Conservation (phyloP, 495 filamentous ascomycete genomes). For the Collariella sp. region DNA sequence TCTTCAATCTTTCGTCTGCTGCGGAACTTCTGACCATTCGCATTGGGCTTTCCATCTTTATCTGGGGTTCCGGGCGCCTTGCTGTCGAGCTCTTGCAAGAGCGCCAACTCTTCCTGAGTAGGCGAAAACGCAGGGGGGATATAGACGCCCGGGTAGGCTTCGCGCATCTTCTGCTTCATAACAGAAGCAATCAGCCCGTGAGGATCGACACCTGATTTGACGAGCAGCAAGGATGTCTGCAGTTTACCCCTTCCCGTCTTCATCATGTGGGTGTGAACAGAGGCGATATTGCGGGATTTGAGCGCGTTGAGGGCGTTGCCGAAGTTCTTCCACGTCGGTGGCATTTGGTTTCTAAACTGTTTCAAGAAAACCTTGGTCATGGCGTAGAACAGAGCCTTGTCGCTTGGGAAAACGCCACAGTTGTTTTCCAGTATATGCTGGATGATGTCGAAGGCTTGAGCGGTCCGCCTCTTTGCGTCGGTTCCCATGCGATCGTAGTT, state of each 20-base stretch:
- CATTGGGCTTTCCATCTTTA: slow-evolving; percentile 16
- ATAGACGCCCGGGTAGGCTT: slow-evolving; percentile 34
- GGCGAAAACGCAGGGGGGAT: slow-evolving; percentile 38
- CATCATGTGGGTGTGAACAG: slow-evolving; percentile 26
- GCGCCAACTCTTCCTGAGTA: slow-evolving; percentile 27
- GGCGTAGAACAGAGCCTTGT: slow-evolving; percentile 64
- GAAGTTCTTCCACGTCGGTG: slow-evolving; percentile 30
- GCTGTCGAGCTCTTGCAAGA: slow-evolving; percentile 21
- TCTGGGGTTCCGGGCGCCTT: background rate
- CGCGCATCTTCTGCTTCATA: slow-evolving; percentile 36
- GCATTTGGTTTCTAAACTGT: slow-evolving; percentile 29
- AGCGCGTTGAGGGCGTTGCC: slow-evolving; percentile 41
- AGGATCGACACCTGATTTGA: slow-evolving; percentile 23
- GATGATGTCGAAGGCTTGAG: slow-evolving; percentile 50
- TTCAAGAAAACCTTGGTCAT: slow-evolving; percentile 53
- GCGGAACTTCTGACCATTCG: slow-evolving; percentile 25
- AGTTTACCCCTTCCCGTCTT: slow-evolving; percentile 19
- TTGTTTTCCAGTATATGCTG: slow-evolving; percentile 60
- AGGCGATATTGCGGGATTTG: slow-evolving; percentile 17
- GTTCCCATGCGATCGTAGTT: slow-evolving; percentile 20
- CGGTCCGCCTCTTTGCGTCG: slow-evolving; percentile 21
- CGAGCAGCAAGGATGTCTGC: slow-evolving; percentile 17
- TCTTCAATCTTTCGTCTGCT: slow-evolving; percentile 26
- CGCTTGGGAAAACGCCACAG: slow-evolving; percentile 63
- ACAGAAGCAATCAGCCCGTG: slow-evolving; percentile 10